Evolutionary conservation across 371 early-diverging fungal genomes (phyloP).

Genomic region (Dichotomocladium elegans): DNA sequence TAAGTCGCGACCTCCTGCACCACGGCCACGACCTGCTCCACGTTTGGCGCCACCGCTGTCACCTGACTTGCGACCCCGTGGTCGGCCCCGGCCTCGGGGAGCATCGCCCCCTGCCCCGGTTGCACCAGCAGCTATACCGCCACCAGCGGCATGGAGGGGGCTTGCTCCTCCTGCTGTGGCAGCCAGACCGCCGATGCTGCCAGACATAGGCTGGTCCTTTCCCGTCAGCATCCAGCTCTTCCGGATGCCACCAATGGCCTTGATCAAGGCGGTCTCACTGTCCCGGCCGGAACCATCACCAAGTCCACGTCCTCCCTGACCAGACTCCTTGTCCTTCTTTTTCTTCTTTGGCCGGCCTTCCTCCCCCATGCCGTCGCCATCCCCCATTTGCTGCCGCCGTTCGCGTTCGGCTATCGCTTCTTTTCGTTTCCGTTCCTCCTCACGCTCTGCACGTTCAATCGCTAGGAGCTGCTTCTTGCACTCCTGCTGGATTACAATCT

Average conservation of each 20-base stretch:
- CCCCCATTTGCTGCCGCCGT: conserved; percentile 44
- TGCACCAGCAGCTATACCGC: background rate
- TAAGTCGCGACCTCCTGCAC: background rate
- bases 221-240: conserved; percentile 78
- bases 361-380: conserved; percentile 37
- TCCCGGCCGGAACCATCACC: conserved; percentile 67
- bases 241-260: conserved; percentile 63
- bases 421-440: conserved; percentile 61
- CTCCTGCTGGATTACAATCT: conserved; percentile 62
- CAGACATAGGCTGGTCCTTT: conserved; percentile 2
- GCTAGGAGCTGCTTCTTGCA: conserved; percentile 68
- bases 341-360: conserved; percentile 46
- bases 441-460: conserved; percentile 69
- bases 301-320: conserved; percentile 35
- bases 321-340: conserved; percentile 52
- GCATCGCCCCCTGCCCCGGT: conserved; percentile 16
- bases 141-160: no score
- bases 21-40: conserved; percentile 14
- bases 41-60: conserved; percentile 10
- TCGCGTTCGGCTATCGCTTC: conserved; percentile 47
- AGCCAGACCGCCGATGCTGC: background rate
- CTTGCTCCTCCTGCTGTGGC: conserved; percentile 10
- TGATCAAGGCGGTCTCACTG: conserved; percentile 71
- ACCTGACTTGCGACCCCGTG: conserved; percentile 15
- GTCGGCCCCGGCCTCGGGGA: conserved; percentile 42